phyloP scores from a whole-genome alignment of 2,329 filamentous ascomycete genomes.

The Teratosphaeriaceae sp. region DNA sequence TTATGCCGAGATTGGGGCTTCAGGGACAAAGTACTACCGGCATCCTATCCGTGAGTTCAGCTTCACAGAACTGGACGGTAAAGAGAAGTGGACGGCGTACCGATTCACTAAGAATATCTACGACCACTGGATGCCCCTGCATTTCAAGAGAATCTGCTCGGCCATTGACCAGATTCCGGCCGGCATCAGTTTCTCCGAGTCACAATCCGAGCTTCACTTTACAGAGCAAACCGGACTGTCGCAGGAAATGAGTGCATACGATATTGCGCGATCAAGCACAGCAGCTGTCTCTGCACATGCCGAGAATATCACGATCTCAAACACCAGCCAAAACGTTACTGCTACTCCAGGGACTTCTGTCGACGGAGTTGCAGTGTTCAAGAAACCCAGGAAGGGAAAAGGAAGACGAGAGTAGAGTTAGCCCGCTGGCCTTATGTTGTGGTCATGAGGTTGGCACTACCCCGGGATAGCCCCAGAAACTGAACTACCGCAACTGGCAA shows the following conservation, averaged over 20 bases:
- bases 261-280: not conserved
- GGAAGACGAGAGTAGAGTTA: no score
- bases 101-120: constrained; percentile 16
- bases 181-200: constrained; percentile 5
- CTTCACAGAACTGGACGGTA: constrained; percentile 11
- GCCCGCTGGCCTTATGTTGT: no score
- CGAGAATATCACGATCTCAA: not conserved
- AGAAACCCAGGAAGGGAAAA: constrained; percentile 3
- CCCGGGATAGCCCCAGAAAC: no score
- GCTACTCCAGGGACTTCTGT: constrained; percentile 1
- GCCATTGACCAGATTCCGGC: constrained; percentile 9
- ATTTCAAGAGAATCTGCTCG: constrained; percentile 10
- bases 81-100: constrained; percentile 16
- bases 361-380: not conserved
- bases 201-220: constrained; percentile 4
- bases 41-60: constrained; percentile 11
- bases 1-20: constrained; percentile 9
- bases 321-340: not conserved
- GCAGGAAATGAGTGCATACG: not conserved
- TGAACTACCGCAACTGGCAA: no score
- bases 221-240: constrained; percentile 4
- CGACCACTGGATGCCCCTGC: constrained; percentile 10
- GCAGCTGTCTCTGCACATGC: not conserved
- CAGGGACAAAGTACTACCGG: constrained; percentile 15
- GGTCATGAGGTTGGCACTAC: no score